Evolutionary conservation across 1,284 basidiomycete species (phyloP).

Genomic region (Cutaneotrichosporon sp.): DNA sequence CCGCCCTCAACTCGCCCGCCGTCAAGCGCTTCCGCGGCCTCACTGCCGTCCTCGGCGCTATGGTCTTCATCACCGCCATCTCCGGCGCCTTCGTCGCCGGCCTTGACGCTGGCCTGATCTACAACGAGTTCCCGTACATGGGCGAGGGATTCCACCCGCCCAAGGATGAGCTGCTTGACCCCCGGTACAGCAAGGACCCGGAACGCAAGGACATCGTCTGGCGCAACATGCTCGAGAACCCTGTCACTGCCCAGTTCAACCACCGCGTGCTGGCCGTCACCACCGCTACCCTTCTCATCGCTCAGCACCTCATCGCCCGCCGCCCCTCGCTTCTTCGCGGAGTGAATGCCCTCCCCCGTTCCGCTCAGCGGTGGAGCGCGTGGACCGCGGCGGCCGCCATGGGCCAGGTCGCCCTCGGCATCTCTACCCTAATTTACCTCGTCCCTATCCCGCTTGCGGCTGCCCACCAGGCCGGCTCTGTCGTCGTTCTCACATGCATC

Average conservation of each 20-base stretch:
- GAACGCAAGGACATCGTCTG: conserved; percentile 76
- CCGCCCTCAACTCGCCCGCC: conserved; percentile 56
- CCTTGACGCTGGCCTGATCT: conserved; percentile 89
- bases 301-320: conserved; percentile 60
- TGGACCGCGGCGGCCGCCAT: conserved; percentile 77
- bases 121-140: conserved; percentile 98
- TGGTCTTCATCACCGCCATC: conserved; percentile 85
- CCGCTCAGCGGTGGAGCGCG: conserved; percentile 59
- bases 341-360: conserved; percentile 59
- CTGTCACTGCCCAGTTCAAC: conserved; percentile 94
- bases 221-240: conserved; percentile 95
- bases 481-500: conserved; percentile 79
- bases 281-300: conserved; percentile 67
- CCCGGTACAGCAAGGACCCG: conserved; percentile 62
- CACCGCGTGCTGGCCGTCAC: conserved; percentile 83
- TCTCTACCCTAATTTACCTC: conserved; percentile 86
- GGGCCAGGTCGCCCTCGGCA: conserved; percentile 81
- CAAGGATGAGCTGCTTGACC: conserved; percentile 71
- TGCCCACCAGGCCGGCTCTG: conserved; percentile 89
- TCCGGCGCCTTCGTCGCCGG: conserved; percentile 93
- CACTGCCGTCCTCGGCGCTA: conserved; percentile 61
- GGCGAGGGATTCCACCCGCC: conserved; percentile 82
- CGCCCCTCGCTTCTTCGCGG: conserved; percentile 53
- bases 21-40: conserved; percentile 60
- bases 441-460: conserved; percentile 91